A percentile compares a stretch with the other conserved stretches of the same genome.
phyloP scores from a whole-genome alignment of 495 filamentous ascomycete genomes.

The Podospora tetraspora region DNA sequence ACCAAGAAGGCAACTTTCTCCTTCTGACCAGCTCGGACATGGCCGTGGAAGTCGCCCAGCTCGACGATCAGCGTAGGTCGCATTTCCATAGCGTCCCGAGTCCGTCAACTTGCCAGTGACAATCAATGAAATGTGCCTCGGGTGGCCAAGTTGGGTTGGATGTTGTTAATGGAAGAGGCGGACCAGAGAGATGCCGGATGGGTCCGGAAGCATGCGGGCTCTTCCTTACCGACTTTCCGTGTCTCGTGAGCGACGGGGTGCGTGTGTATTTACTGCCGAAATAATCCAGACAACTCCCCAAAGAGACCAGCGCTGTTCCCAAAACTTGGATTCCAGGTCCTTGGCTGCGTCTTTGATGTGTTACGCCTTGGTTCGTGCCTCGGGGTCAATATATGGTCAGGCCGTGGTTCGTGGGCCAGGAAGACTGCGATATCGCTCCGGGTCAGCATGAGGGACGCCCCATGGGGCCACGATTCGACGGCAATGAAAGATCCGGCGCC shows the following conservation, averaged over 20 bases:
- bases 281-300: slow-evolving; percentile 5
- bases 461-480: slow-evolving; percentile 12
- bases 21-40: not conserved
- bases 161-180: not conserved
- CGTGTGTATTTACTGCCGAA: not conserved
- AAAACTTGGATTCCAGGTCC: not conserved
- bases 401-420: not conserved
- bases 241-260: not conserved
- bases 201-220: slow-evolving; percentile 2
- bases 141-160: not conserved
- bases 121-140: not conserved
- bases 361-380: not conserved
- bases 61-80: slow-evolving; percentile 6
- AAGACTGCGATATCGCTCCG: not conserved
- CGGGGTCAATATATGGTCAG: not conserved
- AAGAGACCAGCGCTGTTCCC: not conserved
- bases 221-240: slow-evolving; percentile 7
- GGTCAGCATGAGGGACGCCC: not conserved
- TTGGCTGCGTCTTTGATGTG: not conserved
- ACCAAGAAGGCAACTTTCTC: slow-evolving; percentile 4
- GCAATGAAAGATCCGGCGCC: not conserved
- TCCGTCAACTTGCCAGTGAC: not conserved
- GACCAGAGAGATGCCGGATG: not conserved
- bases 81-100: not conserved
- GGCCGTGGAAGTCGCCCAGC: slow-evolving; percentile 1